phyloP scores from a whole-genome alignment of 2,329 filamentous ascomycete genomes.

The Penicillium sp. region DNA sequence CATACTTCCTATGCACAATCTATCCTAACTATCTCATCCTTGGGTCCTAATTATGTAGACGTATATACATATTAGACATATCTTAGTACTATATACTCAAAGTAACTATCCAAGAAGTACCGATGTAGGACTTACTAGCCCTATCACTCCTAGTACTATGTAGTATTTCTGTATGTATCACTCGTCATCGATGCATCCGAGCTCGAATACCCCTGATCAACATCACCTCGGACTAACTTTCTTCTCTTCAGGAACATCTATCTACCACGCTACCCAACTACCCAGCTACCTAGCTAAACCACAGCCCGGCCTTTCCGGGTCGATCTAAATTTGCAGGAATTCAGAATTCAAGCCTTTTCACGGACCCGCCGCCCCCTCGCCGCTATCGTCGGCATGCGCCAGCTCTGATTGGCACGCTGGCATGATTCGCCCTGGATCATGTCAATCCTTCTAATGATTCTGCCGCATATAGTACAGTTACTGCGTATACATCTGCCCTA shows the following conservation, averaged over 20 bases:
- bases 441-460: conserved; percentile 14
- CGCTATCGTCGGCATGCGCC: conserved; percentile 27
- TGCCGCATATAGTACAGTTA: neutral
- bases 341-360: conserved; percentile 29
- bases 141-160: too few species aligned
- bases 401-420: conserved; percentile 28
- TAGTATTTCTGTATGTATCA: conserved; percentile 18
- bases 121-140: too few species aligned
- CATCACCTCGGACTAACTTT: neutral
- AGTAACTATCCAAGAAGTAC: too few species aligned
- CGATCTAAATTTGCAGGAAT: conserved; percentile 35
- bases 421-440: conserved; percentile 23
- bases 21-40: too few species aligned
- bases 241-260: neutral
- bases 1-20: neutral
- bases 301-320: conserved; percentile 3
- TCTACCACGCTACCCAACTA: neutral
- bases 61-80: too few species aligned
- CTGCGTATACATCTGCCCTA: neutral
- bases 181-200: conserved; percentile 22
- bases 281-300: neutral
- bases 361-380: conserved; percentile 29
- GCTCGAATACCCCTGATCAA: conserved; percentile 20
- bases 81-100: too few species aligned
- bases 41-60: neutral